Evolutionary conservation across 805 yeast genomes (phyloP), one percentile per base, ranked within the genome.

Genomic region (Metschnikowia anglica): DNA sequence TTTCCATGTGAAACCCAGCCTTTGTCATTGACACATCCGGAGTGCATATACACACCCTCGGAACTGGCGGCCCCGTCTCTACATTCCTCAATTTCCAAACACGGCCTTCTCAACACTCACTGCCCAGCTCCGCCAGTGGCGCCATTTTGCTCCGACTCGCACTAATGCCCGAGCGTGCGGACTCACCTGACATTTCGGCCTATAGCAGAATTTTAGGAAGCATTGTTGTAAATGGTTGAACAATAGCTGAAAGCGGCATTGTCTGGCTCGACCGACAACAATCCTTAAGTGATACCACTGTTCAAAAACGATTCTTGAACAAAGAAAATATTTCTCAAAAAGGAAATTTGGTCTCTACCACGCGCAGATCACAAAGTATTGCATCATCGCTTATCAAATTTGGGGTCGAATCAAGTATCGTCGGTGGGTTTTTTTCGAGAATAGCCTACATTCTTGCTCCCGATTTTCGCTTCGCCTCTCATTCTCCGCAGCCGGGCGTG

Each of bases 91-190:
- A 34, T 39, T 23, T 33, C 38, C 43, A 34, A 35, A 11, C 34
- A 21, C 44, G 44, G 44, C 27, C 34, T 34, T 40, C 33, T 30
- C 44, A 35, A 30, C 31, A 35, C 19, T 35, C 33, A 33, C 37
- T 15, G 16, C 16, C 13, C 40, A 9, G 18, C 15, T 27, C 19
- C 2, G 12, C 29, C 41, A 20, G 48, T 44, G 41, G 44, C 48
- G 44, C 48, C 48, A 44, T 44, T 32, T 40, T 41, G 44, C 48
- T 41, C 48, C 48, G 48, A 40, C 21, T 44, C 41, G 44, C 48
- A 39, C 16, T 20, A n/a, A 20, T 12, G 33, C 21, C 43, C 38
- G 36, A 26, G 20, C 29, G 17, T 15, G 26, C 34, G 41, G 34
- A 28, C 44, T 30, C 26, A 28, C 32, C 33, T 39, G 37, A 39